Evolutionary conservation across 1,139 yeast genomes (phyloP), one percentile per base, ranked within the genome.

Genomic region (Candida sp.): DNA sequence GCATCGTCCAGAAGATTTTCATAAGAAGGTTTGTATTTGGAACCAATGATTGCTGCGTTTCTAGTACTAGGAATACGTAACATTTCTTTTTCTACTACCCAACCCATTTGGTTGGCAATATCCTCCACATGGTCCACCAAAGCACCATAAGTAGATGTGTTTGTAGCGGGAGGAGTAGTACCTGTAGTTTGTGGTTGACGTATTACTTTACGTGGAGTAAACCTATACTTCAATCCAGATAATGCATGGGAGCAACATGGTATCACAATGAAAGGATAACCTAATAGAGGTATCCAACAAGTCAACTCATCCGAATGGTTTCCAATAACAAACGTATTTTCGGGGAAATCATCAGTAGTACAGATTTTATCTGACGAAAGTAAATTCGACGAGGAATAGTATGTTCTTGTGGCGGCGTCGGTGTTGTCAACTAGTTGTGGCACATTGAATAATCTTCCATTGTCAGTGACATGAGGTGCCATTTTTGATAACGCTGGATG

Each of bases 301-400:
- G 98, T 91, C 46, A 93, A 73, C 59, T 93, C 98, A 60, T 93
- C 99, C 0, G 96, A 87, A 57, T 93, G 99, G 58, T 93, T 93
- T 1, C 98, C 99, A 42, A 93, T 90, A 35, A 91, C 66, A 56
- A 93, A 93, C 0, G 96, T 84, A 52, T 84, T 78, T 22, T 66
- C 59, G 0, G 87, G 82, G 48, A 86, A 84, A 36, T 82, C 84
- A 1, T 85, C 82, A 8, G 82, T 75, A 45, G 86, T 82, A 35
- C 75, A 69, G 5, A 88, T 87, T 47, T 70, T 74, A 1, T 84
- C 73, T 4, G 88, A 81, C 21, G 70, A 61, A 22, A 82, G 60
- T 30, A 87, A 63, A 45, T 68, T 70, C 5, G 69, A 66, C n/a
- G 82, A 66, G 2, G 81, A 64, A 49, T 75, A 75, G 47, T 68